phyloP scores from a whole-genome alignment of 257 asterid species.

The Salvia rosmarinus region DNA sequence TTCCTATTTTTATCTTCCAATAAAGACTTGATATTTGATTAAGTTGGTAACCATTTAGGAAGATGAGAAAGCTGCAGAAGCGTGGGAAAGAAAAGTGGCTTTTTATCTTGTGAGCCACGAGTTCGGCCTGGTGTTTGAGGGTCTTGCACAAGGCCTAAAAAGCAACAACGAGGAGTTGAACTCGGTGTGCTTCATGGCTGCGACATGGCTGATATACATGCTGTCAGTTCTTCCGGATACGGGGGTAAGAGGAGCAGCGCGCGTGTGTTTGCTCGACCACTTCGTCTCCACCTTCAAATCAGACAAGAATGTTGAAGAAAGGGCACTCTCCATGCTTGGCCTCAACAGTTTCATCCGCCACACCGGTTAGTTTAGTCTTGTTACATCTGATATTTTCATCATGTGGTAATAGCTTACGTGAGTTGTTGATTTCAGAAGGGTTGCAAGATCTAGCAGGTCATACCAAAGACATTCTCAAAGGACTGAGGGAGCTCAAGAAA shows the following conservation, averaged over 20 bases:
- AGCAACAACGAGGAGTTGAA: conserved; percentile 55
- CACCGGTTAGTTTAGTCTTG: conserved; percentile 49
- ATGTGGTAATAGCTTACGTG: too few relatives aligned
- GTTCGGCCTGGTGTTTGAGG: conserved; percentile 78
- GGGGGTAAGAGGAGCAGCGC: conserved; percentile 78
- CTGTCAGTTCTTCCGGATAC: conserved; percentile 78
- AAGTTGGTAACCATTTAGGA: conserved; percentile 40
- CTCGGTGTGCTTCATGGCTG: conserved; percentile 69
- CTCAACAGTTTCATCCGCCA: conserved; percentile 69
- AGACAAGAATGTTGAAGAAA: conserved; percentile 55
- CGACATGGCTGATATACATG: conserved; percentile 82
- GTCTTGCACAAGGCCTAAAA: conserved; percentile 69
- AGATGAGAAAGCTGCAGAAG: conserved; percentile 64
- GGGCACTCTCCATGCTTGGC: conserved; percentile 79
- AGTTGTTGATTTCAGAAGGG: conserved; percentile 53
- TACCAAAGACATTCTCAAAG: conserved; percentile 71
- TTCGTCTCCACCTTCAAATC: conserved; percentile 71
- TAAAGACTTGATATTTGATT: background rate
- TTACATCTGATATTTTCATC: background rate
- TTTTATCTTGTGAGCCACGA: conserved; percentile 78
- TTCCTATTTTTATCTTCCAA: too few relatives aligned
- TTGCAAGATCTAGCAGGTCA: conserved; percentile 57
- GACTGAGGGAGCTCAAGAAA: conserved; percentile 78
- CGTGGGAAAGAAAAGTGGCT: conserved; percentile 79
- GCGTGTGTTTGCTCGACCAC: conserved; percentile 67